A percentile compares a stretch with the other conserved stretches of the same genome.
These are phyloP conservation scores for Saccharomycopsis sp. DNA, from an alignment of 805 yeast species.

Conservation along the genomic window DNA sequence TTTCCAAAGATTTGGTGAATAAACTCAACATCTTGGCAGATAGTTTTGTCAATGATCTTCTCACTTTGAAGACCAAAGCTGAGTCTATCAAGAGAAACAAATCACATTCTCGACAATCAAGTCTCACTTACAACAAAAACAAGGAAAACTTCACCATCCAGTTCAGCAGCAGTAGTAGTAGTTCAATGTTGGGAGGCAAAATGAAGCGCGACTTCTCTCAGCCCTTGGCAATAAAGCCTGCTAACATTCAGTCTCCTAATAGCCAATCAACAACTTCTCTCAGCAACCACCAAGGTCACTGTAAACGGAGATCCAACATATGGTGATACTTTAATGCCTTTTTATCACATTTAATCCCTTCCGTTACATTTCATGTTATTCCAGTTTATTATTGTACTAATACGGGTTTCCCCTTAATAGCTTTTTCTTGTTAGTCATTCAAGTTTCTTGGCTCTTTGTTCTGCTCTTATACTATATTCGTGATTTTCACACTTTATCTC, in stretches of 20 bases:
- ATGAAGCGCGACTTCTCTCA: neutral
- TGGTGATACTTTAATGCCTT: neutral
- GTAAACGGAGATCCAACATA: neutral
- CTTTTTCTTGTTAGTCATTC: too few relatives aligned
- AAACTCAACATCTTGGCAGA: neutral
- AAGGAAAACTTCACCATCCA: slow-evolving; percentile 1
- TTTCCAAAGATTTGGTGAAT: neutral
- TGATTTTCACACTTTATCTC: neutral
- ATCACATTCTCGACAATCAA: neutral
- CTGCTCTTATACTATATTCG: neutral
- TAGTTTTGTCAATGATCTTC: neutral
- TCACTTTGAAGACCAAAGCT: neutral
- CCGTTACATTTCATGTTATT: neutral
- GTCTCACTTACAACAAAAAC: neutral
- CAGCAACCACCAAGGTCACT: neutral
- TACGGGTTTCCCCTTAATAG: too few relatives aligned
- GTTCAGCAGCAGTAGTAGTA: neutral
- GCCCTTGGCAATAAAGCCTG: neutral
- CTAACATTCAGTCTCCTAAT: neutral
- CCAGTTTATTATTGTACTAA: too few relatives aligned
- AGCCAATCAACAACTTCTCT: too few relatives aligned
- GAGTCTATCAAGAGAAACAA: neutral
- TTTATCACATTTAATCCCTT: neutral
- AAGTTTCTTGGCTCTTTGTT: too few relatives aligned
- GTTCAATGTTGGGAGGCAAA: neutral